phyloP scores from a whole-genome alignment of 2,329 filamentous ascomycete species.

The Exserohilum turcica region DNA sequence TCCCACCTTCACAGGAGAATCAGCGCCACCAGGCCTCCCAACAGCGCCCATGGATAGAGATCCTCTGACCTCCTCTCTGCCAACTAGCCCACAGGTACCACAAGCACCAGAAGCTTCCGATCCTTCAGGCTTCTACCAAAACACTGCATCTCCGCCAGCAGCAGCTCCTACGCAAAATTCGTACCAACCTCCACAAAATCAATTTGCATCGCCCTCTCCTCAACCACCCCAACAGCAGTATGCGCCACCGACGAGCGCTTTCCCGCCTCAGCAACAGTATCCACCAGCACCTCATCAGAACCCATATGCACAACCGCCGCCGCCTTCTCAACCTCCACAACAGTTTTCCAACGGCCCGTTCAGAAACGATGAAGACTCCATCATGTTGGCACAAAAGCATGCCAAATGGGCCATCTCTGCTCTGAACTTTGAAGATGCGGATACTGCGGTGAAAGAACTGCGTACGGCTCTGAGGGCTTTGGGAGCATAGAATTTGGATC shows the following conservation, averaged over 20 bases:
- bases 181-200: conserved; percentile 20
- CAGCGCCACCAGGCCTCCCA: conserved; percentile 41
- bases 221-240: conserved; percentile 11
- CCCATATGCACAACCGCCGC: conserved; percentile 26
- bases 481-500: conserved; percentile 56
- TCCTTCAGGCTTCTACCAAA: conserved; percentile 42
- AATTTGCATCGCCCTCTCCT: neutral
- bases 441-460: conserved; percentile 86
- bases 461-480: conserved; percentile 73
- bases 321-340: conserved; percentile 14
- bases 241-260: conserved; percentile 6
- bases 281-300: conserved; percentile 22
- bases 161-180: conserved; percentile 28
- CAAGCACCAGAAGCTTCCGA: conserved; percentile 32
- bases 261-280: conserved; percentile 18
- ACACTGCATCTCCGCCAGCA: conserved; percentile 46
- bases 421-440: conserved; percentile 92
- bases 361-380: conserved; percentile 68
- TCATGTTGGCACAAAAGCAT: conserved; percentile 87
- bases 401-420: conserved; percentile 97
- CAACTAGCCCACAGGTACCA: conserved; percentile 25
- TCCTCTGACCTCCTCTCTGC: conserved; percentile 31
- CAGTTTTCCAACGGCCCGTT: conserved; percentile 49
- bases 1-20: conserved; percentile 52
- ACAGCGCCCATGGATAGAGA: conserved; percentile 43